Evolutionary conservation across 306 rosid species (phyloP).

Genomic region (Fragaria nilgerrensis): DNA sequence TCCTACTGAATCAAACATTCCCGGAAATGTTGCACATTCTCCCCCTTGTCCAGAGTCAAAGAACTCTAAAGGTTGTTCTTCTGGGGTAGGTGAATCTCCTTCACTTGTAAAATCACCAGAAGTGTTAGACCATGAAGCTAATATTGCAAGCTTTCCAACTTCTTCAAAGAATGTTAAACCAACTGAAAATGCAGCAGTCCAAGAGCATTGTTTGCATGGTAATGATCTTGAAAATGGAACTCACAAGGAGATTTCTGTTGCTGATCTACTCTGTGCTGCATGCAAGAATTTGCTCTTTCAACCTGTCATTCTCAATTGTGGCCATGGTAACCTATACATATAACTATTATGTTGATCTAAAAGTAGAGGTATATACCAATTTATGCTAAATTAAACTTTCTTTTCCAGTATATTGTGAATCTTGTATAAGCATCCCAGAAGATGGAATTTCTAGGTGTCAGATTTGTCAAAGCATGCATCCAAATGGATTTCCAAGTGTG

Average conservation of each 20-base stretch:
- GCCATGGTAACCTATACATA: conserved; percentile 59
- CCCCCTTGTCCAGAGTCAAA: not conserved
- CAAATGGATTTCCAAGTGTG: conserved; percentile 70
- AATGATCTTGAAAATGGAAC: conserved; percentile 14
- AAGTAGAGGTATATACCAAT: conserved; percentile 16
- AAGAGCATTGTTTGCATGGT: not conserved
- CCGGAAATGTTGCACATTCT: conserved; percentile 17
- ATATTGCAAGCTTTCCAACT: not conserved
- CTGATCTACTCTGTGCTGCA: conserved; percentile 58
- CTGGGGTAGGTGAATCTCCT: not conserved
- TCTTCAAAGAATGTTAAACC: conserved; percentile 8
- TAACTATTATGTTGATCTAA: not conserved
- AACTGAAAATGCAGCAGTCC: conserved; percentile 2
- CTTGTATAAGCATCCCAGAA: conserved; percentile 43
- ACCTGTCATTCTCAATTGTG: conserved; percentile 84
- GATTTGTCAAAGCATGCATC: conserved; percentile 71
- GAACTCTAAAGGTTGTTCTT: conserved; percentile 5
- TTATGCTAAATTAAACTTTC: not conserved
- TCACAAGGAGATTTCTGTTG: conserved; percentile 41
- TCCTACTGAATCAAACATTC: conserved; percentile 30
- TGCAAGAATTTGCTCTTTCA: conserved; percentile 71
- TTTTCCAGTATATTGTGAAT: conserved; percentile 61
- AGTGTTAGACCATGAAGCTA: conserved; percentile 20
- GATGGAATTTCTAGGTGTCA: conserved; percentile 61
- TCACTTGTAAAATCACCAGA: conserved; percentile 15